Percentiles rank a stretch among this genome's conserved stretches.
These are phyloP conservation scores for Saccharum hybrid DNA, from an alignment of 202 grass and related monocot genomes.

Conservation along the genomic window DNA sequence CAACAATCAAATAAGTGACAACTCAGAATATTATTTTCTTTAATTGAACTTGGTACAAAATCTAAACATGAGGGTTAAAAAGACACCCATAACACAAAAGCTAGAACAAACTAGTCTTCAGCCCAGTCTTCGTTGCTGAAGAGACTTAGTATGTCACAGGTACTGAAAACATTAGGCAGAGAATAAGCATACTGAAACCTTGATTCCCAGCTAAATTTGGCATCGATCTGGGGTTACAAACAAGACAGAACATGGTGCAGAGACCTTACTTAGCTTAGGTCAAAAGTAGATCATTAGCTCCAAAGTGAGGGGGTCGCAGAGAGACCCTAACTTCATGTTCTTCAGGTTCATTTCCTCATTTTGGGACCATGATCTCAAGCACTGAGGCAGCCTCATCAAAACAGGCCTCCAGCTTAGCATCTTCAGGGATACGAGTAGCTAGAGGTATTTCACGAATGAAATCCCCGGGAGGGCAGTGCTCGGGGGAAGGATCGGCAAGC, in stretches of 20 bases:
- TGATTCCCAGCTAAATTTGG: conserved; percentile 10
- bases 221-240: conserved; percentile 32
- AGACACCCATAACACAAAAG: conserved; percentile 47
- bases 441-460: conserved; percentile 89
- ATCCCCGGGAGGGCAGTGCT: conserved; percentile 93
- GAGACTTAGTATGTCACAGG: conserved; percentile 5
- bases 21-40: conserved; percentile 37
- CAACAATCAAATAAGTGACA: not conserved
- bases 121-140: conserved; percentile 41
- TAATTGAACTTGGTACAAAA: conserved; percentile 47
- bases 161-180: conserved; percentile 15
- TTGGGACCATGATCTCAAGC: conserved; percentile 96
- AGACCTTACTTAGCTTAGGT: conserved; percentile 52
- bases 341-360: conserved; percentile 70
- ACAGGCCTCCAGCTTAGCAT: conserved; percentile 89
- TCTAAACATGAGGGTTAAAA: conserved; percentile 54
- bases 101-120: conserved; percentile 55
- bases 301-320: conserved; percentile 85
- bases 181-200: conserved; percentile 38
- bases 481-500: conserved; percentile 60
- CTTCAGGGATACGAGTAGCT: conserved; percentile 84
- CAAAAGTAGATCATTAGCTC: conserved; percentile 74
- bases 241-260: conserved; percentile 29
- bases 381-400: conserved; percentile 82
- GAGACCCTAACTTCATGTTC: conserved; percentile 95